These are phyloP conservation scores for Tylopilus plumbeoviolaceoides DNA, from an alignment of 768 basidiomycete species.

Conservation along the genomic window DNA sequence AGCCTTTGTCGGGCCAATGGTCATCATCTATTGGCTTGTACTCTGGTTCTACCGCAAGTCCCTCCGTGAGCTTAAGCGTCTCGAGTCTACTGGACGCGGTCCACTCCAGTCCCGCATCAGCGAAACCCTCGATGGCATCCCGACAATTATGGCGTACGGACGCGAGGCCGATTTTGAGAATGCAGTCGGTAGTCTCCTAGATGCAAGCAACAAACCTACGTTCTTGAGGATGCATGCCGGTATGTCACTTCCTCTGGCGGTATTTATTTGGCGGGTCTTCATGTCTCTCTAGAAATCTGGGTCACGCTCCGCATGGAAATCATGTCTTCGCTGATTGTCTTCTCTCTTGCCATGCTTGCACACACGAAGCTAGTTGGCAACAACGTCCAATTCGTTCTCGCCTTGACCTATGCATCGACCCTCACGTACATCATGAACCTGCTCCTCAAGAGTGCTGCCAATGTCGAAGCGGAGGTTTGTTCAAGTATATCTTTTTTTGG, in stretches of 20 bases:
- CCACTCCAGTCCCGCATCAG: conserved; percentile 49
- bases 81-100: conserved; percentile 43
- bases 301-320: conserved; percentile 30
- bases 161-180: conserved; percentile 26
- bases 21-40: conserved; percentile 37
- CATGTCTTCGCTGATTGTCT: conserved; percentile 24
- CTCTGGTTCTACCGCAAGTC: conserved; percentile 46
- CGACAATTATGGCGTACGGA: conserved; percentile 47
- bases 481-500: neutral
- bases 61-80: conserved; percentile 44
- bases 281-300: conserved; percentile 25
- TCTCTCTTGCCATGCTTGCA: conserved; percentile 25
- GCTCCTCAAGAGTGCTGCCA: conserved; percentile 25
- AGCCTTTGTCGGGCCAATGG: conserved; percentile 24
- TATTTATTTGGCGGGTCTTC: neutral
- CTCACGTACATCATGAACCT: conserved; percentile 28
- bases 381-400: conserved; percentile 23
- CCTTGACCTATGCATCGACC: conserved; percentile 25
- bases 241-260: conserved; percentile 4
- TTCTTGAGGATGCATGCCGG: conserved; percentile 26
- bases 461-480: conserved; percentile 26
- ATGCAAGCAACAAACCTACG: conserved; percentile 26
- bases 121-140: conserved; percentile 45
- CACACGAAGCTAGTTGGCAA: conserved; percentile 24
- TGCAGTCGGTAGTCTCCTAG: conserved; percentile 19